Evolutionary conservation across 805 yeast genomes (phyloP), one percentile per base, ranked within the genome.

Genomic region (Cyberlindnera mrakii): DNA sequence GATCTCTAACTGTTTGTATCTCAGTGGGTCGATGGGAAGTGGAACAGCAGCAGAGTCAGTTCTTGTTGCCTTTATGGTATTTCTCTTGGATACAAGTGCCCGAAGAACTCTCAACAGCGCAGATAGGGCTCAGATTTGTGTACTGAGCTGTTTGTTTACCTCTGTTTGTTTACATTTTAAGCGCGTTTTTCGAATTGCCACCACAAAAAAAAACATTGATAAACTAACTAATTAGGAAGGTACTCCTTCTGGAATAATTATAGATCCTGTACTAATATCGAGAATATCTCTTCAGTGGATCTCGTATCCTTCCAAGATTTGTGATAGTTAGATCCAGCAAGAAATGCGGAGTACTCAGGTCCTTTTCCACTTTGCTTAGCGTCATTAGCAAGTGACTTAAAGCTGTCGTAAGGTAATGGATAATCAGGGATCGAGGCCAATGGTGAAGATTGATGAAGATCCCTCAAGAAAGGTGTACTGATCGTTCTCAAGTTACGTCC

Each of bases 391-490:
- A 58, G 29, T 5, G 27, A 31, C 41, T 57, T 58, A 40, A 54
- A 56, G 4, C 48, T 20, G 25, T 51, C 50, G 30, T 58, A 58
- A 3, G 63, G 63, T 5, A 54, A 38, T 13, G 63, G 63, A 32
- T 52, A 57, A 29, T 50, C 50, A 13, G 60, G 59, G 9, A 54
- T 44, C 6, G 36, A 39, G 1, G 27, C 35, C 5, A 39, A 3
- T 2, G 44, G 32, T 11, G 40, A 37, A 11, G 40, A 17, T 4
- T 17, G 4, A 11, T 39, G 41, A 17, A 57, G 38, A 5, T 49
- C 51, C 13, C 44, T 42, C 16, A 55, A 48, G 32, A 66, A 55
- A n/a, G 49, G 49, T 13, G 59, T 45, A 38, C 37, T 47, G 6
- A 57, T 47, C 0, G 57, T 53, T 42, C 61, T 43, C 25, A 57